phyloP scores from a whole-genome alignment of 495 filamentous ascomycete genomes.

The Talaromyces thailandensis region DNA sequence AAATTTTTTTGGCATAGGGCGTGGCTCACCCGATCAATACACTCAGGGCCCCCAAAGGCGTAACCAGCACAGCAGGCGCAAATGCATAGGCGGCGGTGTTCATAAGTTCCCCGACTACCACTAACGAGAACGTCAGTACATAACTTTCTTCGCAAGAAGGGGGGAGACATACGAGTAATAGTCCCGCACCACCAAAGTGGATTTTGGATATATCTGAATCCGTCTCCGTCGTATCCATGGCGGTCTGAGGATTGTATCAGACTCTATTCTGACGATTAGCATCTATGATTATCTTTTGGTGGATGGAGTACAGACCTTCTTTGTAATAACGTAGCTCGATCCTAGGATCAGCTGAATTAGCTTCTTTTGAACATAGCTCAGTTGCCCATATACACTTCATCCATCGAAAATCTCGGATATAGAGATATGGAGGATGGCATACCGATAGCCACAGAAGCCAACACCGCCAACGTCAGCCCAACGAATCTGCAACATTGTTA shows the following conservation, averaged over 20 bases:
- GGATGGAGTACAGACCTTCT: conserved; percentile 54
- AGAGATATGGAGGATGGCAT: conserved; percentile 23
- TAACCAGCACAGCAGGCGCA: conserved; percentile 93
- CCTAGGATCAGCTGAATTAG: conserved; percentile 39
- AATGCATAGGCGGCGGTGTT: conserved; percentile 98
- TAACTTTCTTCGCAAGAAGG: neutral
- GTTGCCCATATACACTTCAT: neutral
- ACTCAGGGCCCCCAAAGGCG: conserved; percentile 83
- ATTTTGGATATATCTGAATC: conserved; percentile 83
- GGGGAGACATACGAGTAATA: conserved; percentile 59
- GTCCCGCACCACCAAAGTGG: conserved; percentile 96
- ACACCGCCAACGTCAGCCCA: conserved; percentile 79
- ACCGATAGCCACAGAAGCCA: conserved; percentile 90
- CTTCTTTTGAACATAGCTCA: neutral
- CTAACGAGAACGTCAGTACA: conserved; percentile 23
- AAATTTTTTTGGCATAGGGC: neutral
- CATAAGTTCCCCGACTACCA: conserved; percentile 77
- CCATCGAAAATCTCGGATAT: neutral
- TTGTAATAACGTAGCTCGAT: conserved; percentile 88
- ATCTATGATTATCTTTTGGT: neutral
- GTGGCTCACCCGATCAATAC: conserved; percentile 73
- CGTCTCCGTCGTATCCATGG: conserved; percentile 94
- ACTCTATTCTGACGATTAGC: conserved; percentile 43
- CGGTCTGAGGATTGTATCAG: conserved; percentile 80
- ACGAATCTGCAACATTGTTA: conserved; percentile 56